These are phyloP conservation scores for Macrolepiota dolichaula DNA, from an alignment of 768 basidiomycete species.

Conservation along the genomic window DNA sequence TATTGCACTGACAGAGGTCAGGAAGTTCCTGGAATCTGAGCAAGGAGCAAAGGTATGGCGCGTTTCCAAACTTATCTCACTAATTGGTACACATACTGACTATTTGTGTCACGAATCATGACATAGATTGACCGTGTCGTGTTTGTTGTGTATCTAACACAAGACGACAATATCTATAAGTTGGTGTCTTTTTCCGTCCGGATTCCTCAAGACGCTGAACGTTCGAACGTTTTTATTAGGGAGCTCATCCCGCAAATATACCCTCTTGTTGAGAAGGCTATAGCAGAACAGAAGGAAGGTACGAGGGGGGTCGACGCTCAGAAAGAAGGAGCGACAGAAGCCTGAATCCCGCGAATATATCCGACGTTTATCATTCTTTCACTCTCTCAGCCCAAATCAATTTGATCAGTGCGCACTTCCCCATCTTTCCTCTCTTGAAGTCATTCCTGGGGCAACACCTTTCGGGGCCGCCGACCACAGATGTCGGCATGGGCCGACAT, in stretches of 20 bases:
- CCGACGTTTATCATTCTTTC: not conserved
- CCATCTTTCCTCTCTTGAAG: no score
- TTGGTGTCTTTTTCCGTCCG: slow-evolving; percentile 30
- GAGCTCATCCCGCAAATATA: slow-evolving; percentile 64
- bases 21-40: slow-evolving; percentile 55
- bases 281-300: not conserved
- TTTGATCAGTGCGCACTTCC: not conserved
- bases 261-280: slow-evolving; percentile 30
- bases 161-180: slow-evolving; percentile 64
- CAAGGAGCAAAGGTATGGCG: slow-evolving; percentile 40
- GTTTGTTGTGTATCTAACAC: slow-evolving; percentile 70
- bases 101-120: not conserved
- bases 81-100: not conserved
- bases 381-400: not conserved
- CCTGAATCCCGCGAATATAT: not conserved
- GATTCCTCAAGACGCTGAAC: not conserved
- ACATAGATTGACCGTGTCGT: slow-evolving; percentile 67
- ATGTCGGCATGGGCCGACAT: not conserved
- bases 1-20: slow-evolving; percentile 58
- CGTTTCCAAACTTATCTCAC: slow-evolving; percentile 11
- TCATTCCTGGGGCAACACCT: not conserved
- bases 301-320: not conserved
- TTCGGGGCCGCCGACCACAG: not conserved
- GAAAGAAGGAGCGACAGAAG: not conserved
- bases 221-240: slow-evolving; percentile 17